Percentiles rank a stretch among this genome's conserved stretches.
phyloP scores from a whole-genome alignment of 495 filamentous ascomycete genomes.

The Lasiosphaeriaceae sp. region DNA sequence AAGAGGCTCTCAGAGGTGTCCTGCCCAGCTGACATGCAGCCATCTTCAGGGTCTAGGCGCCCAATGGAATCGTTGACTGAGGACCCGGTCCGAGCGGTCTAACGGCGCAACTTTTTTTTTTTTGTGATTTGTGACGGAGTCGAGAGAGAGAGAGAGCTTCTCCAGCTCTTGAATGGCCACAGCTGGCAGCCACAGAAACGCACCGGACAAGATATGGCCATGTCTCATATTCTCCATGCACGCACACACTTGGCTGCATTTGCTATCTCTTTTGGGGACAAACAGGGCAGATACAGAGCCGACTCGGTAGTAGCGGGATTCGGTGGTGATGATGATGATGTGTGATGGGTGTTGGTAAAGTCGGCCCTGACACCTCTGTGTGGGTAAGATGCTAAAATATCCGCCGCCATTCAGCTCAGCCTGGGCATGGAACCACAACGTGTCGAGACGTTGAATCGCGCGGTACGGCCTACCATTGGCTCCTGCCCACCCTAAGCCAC shows the following conservation, averaged over 20 bases:
- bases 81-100: background rate
- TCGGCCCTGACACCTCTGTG: no score
- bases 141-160: background rate
- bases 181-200: background rate
- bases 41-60: constrained; percentile 13
- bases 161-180: background rate
- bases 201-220: background rate
- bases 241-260: no score
- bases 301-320: no score
- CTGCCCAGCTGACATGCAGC: constrained; percentile 23
- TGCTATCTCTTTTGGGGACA: no score
- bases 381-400: constrained; percentile 5
- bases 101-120: background rate
- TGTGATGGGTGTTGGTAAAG: no score
- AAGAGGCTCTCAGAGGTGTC: background rate
- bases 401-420: constrained; percentile 20
- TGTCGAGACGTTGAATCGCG: background rate
- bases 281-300: no score
- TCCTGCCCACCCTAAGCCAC: constrained; percentile 10
- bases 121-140: no score
- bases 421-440: no score
- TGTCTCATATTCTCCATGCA: background rate
- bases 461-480: constrained; percentile 17
- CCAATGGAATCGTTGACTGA: background rate
- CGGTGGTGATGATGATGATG: no score